A percentile compares a stretch with the other conserved stretches of the same genome.
Conservation (phyloP, 2,329 filamentous ascomycete genomes). For the Cordyceps javanica region DNA sequence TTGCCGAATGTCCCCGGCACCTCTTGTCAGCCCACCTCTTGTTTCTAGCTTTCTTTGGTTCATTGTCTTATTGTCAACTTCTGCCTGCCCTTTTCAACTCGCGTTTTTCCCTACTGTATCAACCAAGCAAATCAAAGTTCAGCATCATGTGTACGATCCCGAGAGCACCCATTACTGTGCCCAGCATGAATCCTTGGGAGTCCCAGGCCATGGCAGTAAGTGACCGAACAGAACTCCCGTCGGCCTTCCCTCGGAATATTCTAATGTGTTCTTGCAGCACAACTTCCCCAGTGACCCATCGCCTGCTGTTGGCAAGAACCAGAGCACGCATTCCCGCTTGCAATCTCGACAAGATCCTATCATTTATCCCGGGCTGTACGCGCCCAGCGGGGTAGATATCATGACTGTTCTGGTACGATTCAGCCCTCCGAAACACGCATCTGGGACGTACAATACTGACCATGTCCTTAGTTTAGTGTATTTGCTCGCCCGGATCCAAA, state of each 20-base stretch:
- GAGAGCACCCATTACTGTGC: not conserved
- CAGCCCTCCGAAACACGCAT: not conserved
- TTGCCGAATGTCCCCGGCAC: not conserved
- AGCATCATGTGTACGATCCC: slow-evolving; percentile 4
- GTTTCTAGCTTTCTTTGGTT: not conserved
- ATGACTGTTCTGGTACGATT: slow-evolving; percentile 47
- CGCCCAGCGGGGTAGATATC: slow-evolving; percentile 48
- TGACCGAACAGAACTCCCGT: not conserved
- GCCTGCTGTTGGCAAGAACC: not conserved
- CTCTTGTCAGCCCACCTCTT: not conserved
- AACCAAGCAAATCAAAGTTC: not conserved
- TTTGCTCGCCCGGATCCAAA: slow-evolving; percentile 64
- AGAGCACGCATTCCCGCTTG: slow-evolving; percentile 15
- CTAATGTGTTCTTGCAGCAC: slow-evolving; percentile 13
- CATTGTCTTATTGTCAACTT: not conserved
- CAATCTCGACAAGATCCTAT: slow-evolving; percentile 35
- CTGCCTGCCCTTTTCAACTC: not conserved
- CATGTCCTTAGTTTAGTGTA: slow-evolving; percentile 46
- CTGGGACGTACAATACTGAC: slow-evolving; percentile 9
- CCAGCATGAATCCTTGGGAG: slow-evolving; percentile 23
- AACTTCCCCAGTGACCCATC: slow-evolving; percentile 14
- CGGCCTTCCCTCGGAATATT: not conserved
- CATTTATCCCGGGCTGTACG: slow-evolving; percentile 52
- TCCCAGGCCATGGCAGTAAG: slow-evolving; percentile 28
- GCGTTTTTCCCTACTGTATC: not conserved